Percentiles rank a stretch among this genome's conserved stretches.
Conservation (phyloP, 345 rosid genomes). For the Camelina laxa region DNA sequence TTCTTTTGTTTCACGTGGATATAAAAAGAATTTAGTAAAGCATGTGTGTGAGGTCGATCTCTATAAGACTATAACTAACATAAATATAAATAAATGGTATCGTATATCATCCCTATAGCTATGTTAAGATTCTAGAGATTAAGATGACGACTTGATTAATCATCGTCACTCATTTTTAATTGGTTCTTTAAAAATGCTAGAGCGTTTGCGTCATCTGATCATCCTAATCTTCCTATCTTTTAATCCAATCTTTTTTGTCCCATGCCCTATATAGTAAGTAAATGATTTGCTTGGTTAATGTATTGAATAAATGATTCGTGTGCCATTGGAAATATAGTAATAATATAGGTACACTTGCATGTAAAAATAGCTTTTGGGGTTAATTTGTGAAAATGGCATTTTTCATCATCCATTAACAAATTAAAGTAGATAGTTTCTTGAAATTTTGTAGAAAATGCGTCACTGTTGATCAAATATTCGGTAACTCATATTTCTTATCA, state of each 20-base stretch:
- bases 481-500: too few relatives aligned
- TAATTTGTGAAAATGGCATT: too few relatives aligned
- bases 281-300: slow-evolving; percentile 1
- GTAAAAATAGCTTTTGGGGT: too few relatives aligned
- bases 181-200: neutral
- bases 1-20: neutral
- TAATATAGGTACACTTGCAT: too few relatives aligned
- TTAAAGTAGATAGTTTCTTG: too few relatives aligned
- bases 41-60: neutral
- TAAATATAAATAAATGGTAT: neutral
- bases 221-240: slow-evolving; percentile 8
- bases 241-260: slow-evolving; percentile 12
- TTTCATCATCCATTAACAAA: too few relatives aligned
- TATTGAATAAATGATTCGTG: neutral
- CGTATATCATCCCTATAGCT: neutral
- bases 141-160: slow-evolving; percentile 27
- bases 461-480: too few relatives aligned
- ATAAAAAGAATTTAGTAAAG: neutral
- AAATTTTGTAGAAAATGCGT: too few relatives aligned
- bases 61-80: neutral
- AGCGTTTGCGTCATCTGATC: slow-evolving; percentile 29
- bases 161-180: slow-evolving; percentile 23
- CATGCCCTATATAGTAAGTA: slow-evolving; percentile 33
- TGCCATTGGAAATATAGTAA: neutral
- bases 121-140: slow-evolving; percentile 19